A percentile compares a stretch with the other conserved stretches of the same genome.
Conservation (phyloP, 2,329 filamentous ascomycete species). For the Cladosporium phlei region DNA sequence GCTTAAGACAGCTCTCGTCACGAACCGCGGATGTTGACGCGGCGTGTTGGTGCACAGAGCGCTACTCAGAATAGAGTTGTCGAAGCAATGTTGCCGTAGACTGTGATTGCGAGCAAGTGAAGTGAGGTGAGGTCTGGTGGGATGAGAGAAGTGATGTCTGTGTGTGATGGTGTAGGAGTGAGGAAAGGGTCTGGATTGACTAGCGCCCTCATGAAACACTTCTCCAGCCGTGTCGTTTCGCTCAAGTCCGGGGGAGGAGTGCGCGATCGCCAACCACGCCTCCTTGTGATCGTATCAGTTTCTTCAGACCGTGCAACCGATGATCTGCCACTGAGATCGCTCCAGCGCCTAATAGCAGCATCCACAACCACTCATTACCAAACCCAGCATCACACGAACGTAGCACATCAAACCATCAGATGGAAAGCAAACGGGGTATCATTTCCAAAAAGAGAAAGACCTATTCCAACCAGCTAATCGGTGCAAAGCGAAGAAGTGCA, state of each 20-base stretch:
- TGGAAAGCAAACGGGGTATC: slow-evolving; percentile 8
- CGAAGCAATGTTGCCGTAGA: neutral
- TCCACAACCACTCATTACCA: too few relatives aligned
- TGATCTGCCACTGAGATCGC: too few relatives aligned
- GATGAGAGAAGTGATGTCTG: too few relatives aligned
- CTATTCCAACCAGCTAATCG: neutral
- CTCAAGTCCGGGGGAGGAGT: neutral
- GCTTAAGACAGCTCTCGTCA: neutral
- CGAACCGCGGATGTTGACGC: neutral
- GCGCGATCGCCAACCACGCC: neutral
- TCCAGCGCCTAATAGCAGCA: too few relatives aligned
- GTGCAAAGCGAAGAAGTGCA: too few relatives aligned
- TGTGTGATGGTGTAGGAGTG: neutral
- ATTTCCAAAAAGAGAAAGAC: slow-evolving; percentile 1
- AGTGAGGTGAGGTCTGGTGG: too few relatives aligned
- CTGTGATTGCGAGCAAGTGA: neutral
- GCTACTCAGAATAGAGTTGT: neutral
- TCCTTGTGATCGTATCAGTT: too few relatives aligned
- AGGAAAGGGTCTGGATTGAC: neutral
- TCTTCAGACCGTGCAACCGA: too few relatives aligned
- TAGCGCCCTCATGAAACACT: neutral
- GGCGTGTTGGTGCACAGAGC: neutral
- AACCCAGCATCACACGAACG: too few relatives aligned
- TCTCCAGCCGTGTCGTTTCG: neutral
- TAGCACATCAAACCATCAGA: neutral